Base-by-base conservation (phyloP, 2,329 filamentous ascomycete species). In the Westerdykella ornata region DNA sequence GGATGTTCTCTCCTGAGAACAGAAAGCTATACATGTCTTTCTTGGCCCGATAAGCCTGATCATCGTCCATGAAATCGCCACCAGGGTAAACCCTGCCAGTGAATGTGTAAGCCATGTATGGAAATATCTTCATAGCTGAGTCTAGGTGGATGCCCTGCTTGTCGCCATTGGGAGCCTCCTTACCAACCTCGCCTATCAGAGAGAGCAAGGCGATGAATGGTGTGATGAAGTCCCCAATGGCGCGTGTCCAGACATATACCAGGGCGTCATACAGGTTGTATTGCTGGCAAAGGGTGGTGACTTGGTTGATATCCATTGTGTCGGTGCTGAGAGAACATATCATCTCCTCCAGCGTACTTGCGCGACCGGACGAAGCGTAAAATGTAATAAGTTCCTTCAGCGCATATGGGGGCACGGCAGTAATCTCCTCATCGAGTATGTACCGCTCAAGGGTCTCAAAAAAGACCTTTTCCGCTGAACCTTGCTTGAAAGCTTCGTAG, bases 231-330 rank as follows among this genome's bases (percentile, higher is more conserved):
- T 98, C 94, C 47, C 74, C 72, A 19, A 98, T 72, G 2, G 88
- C 88, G 63, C 87, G 84, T 46, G 94, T 97, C 92, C 92, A 98
- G 41, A 98, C 85, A 62, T 97, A 96, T 33, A 94, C 88, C 42
- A 96, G 77, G 2, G 92, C 94, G 66, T 98, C 94, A 59, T 96
- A 98, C 3, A 98, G 76, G 50, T 84, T 80, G 63, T 97, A 82
- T 60, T 90, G 84, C 63, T 92, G 94, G 74, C 92, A 98, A 17
- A 98, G 73, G 11, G 78, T 77, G 0, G 90, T 96, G 43, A 94
- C 81, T 65, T 97, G 87, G 61, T 98, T 90, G 52, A 98, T 81
- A 61, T 98, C 94, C 60, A 98, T 81, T 0, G 88, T 95, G 12
- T 79, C 73, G 1, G 90, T 94, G 55, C 95, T 84, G 68, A 98